Evolutionary conservation across 306 rosid species (phyloP), one percentile per base, ranked within the genome.

Genomic region (Gillenia trifoliata): DNA sequence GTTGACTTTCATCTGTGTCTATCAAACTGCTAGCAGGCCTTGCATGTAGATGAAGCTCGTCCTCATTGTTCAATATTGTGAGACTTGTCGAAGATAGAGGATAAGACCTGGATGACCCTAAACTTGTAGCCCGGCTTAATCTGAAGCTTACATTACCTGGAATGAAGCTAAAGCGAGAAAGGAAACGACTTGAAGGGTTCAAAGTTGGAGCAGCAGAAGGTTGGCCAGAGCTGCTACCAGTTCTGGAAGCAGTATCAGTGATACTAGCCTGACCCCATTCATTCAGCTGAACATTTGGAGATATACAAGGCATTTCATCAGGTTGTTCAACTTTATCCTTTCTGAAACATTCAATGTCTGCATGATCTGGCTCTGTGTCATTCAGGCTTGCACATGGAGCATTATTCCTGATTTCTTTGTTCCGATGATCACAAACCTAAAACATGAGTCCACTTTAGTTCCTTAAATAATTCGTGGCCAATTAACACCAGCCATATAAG

Each of bases 111-210:
- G 97, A 89, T 49, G 98, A 95, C 69, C 98, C 96, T 80, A 92
- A 84, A 77, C 98, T 92, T 65, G 86, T 81, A 55, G 99, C 89
- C 83, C 99, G 87, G 81, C 93, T 92, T 41, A 95, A 85, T 74
- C 98, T 88, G 82, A 90, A 95, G 87, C 97, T 92, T 71, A 92
- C 62, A 41, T 86, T 90, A 40, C 92, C 92, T 2, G 99, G 99
- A 78, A 87, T 77, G 76, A 90, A 83, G 80, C 97, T 92, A 81
- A 90, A 90, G 12, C 93, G 92, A 76, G 99, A 92, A 82, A 95
- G 86, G 73, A 95, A 85, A 54, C 88, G 87, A 70, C 87, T 83
- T 10, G 96, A 84, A 83, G 90, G 86, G 81, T 89, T 91, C 80
- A 79, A 63, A 8, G 97, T 79, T 65, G 81, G 89, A 73, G 85